Percentiles rank a stretch among this genome's conserved stretches.
These are phyloP conservation scores for Clavispora vitiphila DNA, from an alignment of 805 yeast species.

Conservation along the genomic window DNA sequence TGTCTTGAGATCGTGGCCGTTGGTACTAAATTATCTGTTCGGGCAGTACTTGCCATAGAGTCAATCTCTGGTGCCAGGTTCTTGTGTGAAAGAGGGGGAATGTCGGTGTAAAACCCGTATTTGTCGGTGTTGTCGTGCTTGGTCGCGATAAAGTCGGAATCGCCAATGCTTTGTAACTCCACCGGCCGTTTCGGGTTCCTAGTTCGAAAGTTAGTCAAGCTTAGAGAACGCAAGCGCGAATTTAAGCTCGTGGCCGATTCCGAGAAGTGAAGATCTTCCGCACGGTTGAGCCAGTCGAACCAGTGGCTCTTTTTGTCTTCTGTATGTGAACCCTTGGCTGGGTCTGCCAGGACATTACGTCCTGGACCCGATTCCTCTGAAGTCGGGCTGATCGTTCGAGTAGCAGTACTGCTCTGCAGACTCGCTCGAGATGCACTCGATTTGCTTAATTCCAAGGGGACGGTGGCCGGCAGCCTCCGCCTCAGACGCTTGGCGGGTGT, in stretches of 20 bases:
- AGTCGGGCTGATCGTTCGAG: neutral
- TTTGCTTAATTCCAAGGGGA: neutral
- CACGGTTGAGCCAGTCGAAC: constrained; percentile 8
- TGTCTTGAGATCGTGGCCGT: neutral
- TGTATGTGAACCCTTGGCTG: neutral
- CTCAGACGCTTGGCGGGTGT: neutral
- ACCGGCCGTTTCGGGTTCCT: constrained; percentile 29
- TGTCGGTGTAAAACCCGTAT: constrained; percentile 43
- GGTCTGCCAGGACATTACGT: neutral
- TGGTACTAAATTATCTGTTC: neutral
- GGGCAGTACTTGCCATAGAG: neutral
- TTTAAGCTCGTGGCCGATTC: neutral
- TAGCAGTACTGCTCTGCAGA: neutral
- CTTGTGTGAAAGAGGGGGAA: neutral
- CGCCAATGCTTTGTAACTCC: constrained; percentile 34
- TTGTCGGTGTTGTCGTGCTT: constrained; percentile 34
- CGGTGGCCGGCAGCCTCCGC: neutral
- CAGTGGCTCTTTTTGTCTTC: constrained; percentile 1
- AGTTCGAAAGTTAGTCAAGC: neutral
- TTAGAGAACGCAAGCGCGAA: neutral
- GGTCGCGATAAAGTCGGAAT: neutral
- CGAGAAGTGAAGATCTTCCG: constrained; percentile 3
- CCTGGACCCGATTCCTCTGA: no score
- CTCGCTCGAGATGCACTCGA: neutral
- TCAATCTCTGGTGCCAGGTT: neutral